Conservation (phyloP, 2,329 filamentous ascomycete genomes). For the Capronia coronata region DNA sequence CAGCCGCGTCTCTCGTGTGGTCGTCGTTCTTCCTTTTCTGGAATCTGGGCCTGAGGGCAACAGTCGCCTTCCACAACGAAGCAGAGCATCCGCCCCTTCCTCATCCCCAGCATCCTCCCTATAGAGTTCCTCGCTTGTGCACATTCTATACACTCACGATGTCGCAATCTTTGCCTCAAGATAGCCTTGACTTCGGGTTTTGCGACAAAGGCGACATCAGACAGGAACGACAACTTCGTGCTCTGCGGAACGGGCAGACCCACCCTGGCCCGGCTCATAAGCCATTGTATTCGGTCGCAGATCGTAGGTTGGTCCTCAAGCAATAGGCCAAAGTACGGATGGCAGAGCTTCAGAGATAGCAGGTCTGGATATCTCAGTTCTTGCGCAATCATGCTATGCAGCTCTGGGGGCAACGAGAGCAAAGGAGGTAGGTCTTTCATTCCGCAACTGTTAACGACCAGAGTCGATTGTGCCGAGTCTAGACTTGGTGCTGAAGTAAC, state of each 20-base stretch:
- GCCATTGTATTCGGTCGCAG: constrained; percentile 12
- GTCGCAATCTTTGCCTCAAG: constrained; percentile 11
- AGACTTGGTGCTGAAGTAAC: too few species aligned
- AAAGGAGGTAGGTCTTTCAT: constrained; percentile 10
- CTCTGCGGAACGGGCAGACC: constrained; percentile 12
- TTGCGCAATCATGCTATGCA: constrained; percentile 30
- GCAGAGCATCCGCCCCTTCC: background rate
- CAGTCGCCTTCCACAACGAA: background rate
- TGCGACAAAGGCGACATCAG: constrained; percentile 20
- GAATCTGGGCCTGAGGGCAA: background rate
- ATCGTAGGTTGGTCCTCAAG: constrained; percentile 5
- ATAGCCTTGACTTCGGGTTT: constrained; percentile 21
- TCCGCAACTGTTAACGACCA: too few species aligned
- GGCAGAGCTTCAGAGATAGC: constrained; percentile 29
- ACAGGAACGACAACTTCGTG: constrained; percentile 10
- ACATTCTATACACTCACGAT: constrained; percentile 18
- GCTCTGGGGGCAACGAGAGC: constrained; percentile 31
- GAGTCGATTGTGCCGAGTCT: too few species aligned
- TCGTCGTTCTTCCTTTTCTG: too few species aligned
- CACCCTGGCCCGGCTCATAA: constrained; percentile 4
- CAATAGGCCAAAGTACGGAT: constrained; percentile 26
- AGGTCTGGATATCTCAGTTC: constrained; percentile 30
- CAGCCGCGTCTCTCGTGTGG: too few species aligned
- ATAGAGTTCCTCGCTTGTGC: background rate
- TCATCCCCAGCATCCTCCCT: background rate